Base-by-base conservation (phyloP, 2,329 filamentous ascomycete genomes). In the Curvularia verruculosa region DNA sequence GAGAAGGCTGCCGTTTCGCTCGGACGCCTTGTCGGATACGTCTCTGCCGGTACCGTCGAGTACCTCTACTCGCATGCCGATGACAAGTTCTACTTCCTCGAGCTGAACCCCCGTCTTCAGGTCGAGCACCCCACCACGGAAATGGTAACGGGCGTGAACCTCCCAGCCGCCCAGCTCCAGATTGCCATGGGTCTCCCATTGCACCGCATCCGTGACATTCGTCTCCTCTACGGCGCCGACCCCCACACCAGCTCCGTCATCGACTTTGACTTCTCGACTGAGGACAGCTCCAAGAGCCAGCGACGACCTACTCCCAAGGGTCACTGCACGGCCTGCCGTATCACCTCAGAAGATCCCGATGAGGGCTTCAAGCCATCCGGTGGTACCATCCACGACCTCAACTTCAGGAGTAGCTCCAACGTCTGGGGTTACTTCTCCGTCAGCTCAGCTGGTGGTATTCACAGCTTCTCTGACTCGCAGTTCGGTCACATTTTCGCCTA, bases 361-460 rank as follows among this genome's bases (percentile, higher is more conserved):
- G 95, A 99, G 84, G 95, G 95, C 51, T 99, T 99, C 87, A 99
- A 99, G 86, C 95, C 95, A 56, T 99, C 95, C 44, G 96, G 94
- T 73, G 95, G 95, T 87, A 96, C 94, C 51, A 96, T 99, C 87
- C 95, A 98, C 82, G 95, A 99, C 75, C 83, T 99, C 74, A 99
- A 99, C 84, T 99, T 99, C 87, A 87, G 95, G 75, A 96, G 90
- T 82, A 96, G 92, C 77, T 98, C 95, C 63, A 99, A 99, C 69
- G 95, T 98, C 54, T 99, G 95, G 95, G 95, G 95, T 84, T 99
- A 99, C 81, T 99, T 99, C 87, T 99, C 95, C 51, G 95, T 99
- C 77, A 91, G 93, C 82, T 95, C 93, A 9, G 89, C 92, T 54
- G 94, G 93, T 81, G 93, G 93, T 79, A 99, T 99, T 66, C 95